Evolutionary conservation across 805 yeast species (phyloP).

Genomic region (Teunomyces kruisii): DNA sequence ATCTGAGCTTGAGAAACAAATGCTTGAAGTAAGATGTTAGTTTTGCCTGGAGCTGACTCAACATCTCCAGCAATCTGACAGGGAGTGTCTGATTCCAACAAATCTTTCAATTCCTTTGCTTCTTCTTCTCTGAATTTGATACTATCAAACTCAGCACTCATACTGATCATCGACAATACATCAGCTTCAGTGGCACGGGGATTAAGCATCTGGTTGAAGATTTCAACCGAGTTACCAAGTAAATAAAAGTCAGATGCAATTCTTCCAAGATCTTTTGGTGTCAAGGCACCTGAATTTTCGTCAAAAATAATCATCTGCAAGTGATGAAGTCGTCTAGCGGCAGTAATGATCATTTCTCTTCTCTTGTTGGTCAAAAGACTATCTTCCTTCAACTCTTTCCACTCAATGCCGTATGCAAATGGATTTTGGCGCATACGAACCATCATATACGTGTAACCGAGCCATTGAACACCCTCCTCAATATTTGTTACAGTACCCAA

Average conservation of each 20-base stretch:
- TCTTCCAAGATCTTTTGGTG: slow-evolving; percentile 88
- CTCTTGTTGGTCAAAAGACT: slow-evolving; percentile 75
- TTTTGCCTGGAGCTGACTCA: slow-evolving; percentile 79
- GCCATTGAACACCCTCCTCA: slow-evolving; percentile 94
- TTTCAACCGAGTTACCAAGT: slow-evolving; percentile 79
- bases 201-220: slow-evolving; percentile 80
- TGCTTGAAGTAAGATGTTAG: slow-evolving; percentile 84
- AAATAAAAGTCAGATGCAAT: slow-evolving; percentile 93
- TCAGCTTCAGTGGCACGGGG: slow-evolving; percentile 92
- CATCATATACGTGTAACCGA: slow-evolving; percentile 93
- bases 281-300: slow-evolving; percentile 74
- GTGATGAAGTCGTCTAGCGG: slow-evolving; percentile 81
- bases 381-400: slow-evolving; percentile 82
- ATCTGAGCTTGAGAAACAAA: slow-evolving; percentile 75
- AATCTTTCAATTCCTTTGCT: slow-evolving; percentile 60
- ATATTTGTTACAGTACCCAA: slow-evolving; percentile 92
- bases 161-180: slow-evolving; percentile 79
- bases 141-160: slow-evolving; percentile 92
- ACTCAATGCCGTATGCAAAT: slow-evolving; percentile 83
- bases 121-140: slow-evolving; percentile 90
- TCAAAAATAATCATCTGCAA: slow-evolving; percentile 94
- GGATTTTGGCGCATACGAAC: slow-evolving; percentile 96
- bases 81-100: slow-evolving; percentile 56
- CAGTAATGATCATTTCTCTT: slow-evolving; percentile 69
- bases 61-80: slow-evolving; percentile 81